Base-by-base conservation (phyloP, 1,284 basidiomycete genomes). In the Cerrena zonata region DNA sequence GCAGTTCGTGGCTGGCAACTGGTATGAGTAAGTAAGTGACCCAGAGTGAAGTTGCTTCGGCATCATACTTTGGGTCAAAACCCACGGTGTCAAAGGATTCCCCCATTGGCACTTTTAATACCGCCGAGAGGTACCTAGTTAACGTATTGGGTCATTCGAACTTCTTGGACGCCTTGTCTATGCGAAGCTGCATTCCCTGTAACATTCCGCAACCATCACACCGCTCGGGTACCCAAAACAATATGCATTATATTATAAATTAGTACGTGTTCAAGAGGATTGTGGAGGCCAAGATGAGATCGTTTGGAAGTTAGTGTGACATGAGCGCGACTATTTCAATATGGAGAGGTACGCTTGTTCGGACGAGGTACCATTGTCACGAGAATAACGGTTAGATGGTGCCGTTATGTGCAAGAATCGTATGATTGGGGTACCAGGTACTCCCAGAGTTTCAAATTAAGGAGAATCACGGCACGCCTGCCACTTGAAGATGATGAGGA, bases 11-110 rank as follows among this genome's bases (percentile, higher is more conserved):
- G 15, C 30, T n/a, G n/a, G n/a, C n/a, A n/a, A n/a, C n/a, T n/a
- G 30, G 7, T 34, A 15, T 34, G 15, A 34, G 7, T 34, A 7
- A 34, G 30, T 34, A 7, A 34, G 7, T 34, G 30, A 15, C 7
- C 15, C 15, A 7, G 15, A n/a, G n/a, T n/a, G 30, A 7, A 7
- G 15, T 34, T 15, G 30, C 7, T 34, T 15, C 30, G 15, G 15
- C 30, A 34, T 34, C 30, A 34, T 34, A 34, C 30, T 34, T 34
- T 7, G 30, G 15, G 15, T 7, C 24, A 22, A 24, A n/a, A 48
- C 47, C 26, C 47, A 48, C 47, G 47, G 38, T 48, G 47, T 48
- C 47, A 48, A n/a, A 12, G 12, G 13, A 48, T 19, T 13, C 24
- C 18, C 13, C 13, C n/a, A n/a, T n/a, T 48, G 47, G 18, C 47